Evolutionary conservation across 148 eudicot species (phyloP).

Genomic region (Vaccinium corymbosum): DNA sequence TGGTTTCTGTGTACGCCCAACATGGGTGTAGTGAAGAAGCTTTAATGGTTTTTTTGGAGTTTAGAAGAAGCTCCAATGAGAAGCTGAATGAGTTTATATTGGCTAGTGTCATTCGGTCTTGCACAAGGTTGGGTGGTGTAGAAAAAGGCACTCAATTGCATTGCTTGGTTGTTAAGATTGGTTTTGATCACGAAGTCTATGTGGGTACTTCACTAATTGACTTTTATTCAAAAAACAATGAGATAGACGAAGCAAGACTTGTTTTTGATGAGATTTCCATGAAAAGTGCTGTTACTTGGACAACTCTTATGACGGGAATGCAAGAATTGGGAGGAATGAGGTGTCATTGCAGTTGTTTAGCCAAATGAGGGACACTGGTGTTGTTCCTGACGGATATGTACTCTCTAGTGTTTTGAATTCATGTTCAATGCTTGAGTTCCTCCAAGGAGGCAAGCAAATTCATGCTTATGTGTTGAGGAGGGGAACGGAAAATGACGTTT

Average conservation of each 20-base stretch:
- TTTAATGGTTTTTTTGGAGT: conserved; percentile 34
- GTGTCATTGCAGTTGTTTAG: conserved; percentile 46
- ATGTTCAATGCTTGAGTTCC: conserved; percentile 45
- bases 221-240: conserved; percentile 46
- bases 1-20: conserved; percentile 43
- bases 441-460: conserved; percentile 58
- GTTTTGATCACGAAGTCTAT: conserved; percentile 44
- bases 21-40: conserved; percentile 40
- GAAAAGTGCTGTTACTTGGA: conserved; percentile 59
- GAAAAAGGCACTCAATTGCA: conserved; percentile 46
- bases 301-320: conserved; percentile 51
- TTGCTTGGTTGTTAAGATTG: conserved; percentile 39
- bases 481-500: conserved; percentile 44
- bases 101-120: conserved; percentile 53
- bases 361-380: conserved; percentile 35
- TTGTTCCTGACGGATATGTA: conserved; percentile 57
- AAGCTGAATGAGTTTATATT: conserved; percentile 49
- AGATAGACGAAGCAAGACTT: conserved; percentile 41
- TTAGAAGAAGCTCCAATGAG: conserved; percentile 35
- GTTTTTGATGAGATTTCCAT: conserved; percentile 44
- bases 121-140: conserved; percentile 31
- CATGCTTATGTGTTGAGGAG: conserved; percentile 60
- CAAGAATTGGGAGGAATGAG: conserved; percentile 44
- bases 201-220: conserved; percentile 61
- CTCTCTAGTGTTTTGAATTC: conserved; percentile 54